Evolutionary conservation across 2,329 filamentous ascomycete species (phyloP), one percentile per base, ranked within the genome.

Genomic region (Shiraia sp.): DNA sequence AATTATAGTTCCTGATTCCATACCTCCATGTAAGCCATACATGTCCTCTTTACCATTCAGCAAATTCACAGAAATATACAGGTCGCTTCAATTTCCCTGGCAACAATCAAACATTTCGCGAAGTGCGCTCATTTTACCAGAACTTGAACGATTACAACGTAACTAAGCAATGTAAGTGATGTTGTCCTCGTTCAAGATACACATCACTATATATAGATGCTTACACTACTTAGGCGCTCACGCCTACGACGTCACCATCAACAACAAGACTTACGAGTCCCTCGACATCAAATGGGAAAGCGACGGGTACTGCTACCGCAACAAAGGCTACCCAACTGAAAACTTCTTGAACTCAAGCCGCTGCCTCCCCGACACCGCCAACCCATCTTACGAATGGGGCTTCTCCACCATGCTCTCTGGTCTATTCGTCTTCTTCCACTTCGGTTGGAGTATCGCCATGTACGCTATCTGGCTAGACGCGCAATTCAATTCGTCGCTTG

Each of bases 381-480:
- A 57, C 10, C 50, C 51, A 4, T 36, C 51, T 0, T 71, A 71
- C 29, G 32, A 63, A 41, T 72, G 67, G 68, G 68, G 69, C 7
- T 72, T 71, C 46, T 64, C 62, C 0, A 64, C 65, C 24, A 56
- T 68, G 48, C 48, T 70, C 6, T 53, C 63, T 2, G 61, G 53
- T 3, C 26, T 64, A 3, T 60, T 68, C 15, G 41, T 68, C 14
- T 54, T 71, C 30, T 19, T 61, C 1, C 59, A 68, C n/a, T 40
- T 60, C 2, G 42, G 46, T 8, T 71, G 67, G 68, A 45, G 45
- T 4, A 6, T 62, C 1, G 55, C 49, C 31, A 68, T 71, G 61
- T 71, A 68, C 29, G 41, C 53, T 3, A 30, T 70, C 8, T 71
- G 66, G 65, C 50, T 65, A 16, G 59, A 72, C 22, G 57, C 68